phyloP scores from a whole-genome alignment of 2,329 filamentous ascomycete species.

The Bipolaris bicolor region DNA sequence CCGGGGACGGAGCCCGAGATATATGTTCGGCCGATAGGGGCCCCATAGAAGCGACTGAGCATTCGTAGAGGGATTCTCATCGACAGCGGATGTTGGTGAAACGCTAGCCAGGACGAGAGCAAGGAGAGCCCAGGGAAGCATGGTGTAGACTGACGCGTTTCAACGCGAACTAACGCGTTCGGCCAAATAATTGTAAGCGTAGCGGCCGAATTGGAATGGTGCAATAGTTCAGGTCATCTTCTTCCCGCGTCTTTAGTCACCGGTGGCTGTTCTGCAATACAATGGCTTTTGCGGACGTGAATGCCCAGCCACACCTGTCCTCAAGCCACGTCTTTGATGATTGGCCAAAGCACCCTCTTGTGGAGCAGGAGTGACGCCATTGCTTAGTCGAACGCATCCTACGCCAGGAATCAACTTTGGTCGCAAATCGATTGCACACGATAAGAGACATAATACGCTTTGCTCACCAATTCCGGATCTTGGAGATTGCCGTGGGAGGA shows the following conservation, averaged over 20 bases:
- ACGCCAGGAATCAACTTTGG: neutral
- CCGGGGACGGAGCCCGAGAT: conserved; percentile 85
- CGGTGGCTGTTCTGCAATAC: conserved; percentile 11
- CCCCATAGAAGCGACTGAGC: conserved; percentile 95
- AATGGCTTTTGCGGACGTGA: conserved; percentile 8
- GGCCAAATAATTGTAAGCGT: conserved; percentile 3
- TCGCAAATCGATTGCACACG: conserved; percentile 16
- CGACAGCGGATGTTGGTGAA: conserved; percentile 15
- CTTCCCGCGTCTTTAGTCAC: conserved; percentile 8
- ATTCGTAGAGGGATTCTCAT: conserved; percentile 24
- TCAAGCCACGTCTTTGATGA: conserved; percentile 7
- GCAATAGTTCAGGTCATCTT: conserved; percentile 7
- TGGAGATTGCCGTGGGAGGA: neutral
- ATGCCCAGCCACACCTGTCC: conserved; percentile 7
- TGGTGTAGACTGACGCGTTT: conserved; percentile 22
- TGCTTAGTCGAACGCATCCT: neutral
- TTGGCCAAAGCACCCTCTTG: conserved; percentile 6
- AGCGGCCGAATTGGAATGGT: conserved; percentile 15
- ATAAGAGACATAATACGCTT: conserved; percentile 23
- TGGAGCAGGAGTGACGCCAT: conserved; percentile 10
- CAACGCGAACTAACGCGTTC: conserved; percentile 4
- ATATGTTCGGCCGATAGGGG: conserved; percentile 89
- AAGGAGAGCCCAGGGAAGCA: conserved; percentile 28
- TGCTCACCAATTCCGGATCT: conserved; percentile 17
- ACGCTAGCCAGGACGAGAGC: conserved; percentile 24